Percentiles rank a stretch among this genome's conserved stretches.
Conservation (phyloP, 805 yeast species). For the Ogataea methanolica region DNA sequence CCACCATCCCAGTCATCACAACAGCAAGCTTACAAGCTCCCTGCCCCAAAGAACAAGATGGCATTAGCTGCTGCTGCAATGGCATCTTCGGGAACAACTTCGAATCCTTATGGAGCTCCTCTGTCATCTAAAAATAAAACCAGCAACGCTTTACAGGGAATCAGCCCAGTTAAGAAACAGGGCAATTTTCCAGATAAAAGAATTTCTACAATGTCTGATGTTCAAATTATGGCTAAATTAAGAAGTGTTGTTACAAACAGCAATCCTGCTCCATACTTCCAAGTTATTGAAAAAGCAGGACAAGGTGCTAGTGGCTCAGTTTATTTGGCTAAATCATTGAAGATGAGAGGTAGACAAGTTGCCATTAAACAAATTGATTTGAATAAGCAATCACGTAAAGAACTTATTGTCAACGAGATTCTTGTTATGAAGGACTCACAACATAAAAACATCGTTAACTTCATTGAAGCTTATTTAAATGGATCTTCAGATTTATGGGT, state of each 20-base stretch:
- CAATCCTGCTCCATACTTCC: slow-evolving; percentile 83
- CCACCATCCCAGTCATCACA: background rate
- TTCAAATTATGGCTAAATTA: slow-evolving; percentile 78
- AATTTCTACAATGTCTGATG: slow-evolving; percentile 69
- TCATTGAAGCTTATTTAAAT: slow-evolving; percentile 82
- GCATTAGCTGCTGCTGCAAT: slow-evolving; percentile 32
- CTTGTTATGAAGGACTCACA: slow-evolving; percentile 94
- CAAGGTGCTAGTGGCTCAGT: slow-evolving; percentile 99
- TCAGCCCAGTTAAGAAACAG: background rate
- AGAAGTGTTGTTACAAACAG: slow-evolving; percentile 74
- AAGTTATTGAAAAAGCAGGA: slow-evolving; percentile 81
- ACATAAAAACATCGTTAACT: slow-evolving; percentile 92
- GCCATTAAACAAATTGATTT: slow-evolving; percentile 97
- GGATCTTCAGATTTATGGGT: slow-evolving; percentile 89
- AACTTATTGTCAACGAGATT: slow-evolving; percentile 91
- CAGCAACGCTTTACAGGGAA: slow-evolving; percentile 12
- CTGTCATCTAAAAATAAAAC: slow-evolving; percentile 27
- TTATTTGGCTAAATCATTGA: slow-evolving; percentile 69
- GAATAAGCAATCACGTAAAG: slow-evolving; percentile 88
- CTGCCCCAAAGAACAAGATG: slow-evolving; percentile 16
- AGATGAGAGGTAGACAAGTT: slow-evolving; percentile 54
- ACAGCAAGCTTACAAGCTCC: slow-evolving; percentile 7
- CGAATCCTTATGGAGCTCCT: slow-evolving; percentile 18
- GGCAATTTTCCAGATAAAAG: slow-evolving; percentile 33
- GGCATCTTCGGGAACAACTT: slow-evolving; percentile 6